A percentile compares a stretch with the other conserved stretches of the same genome.
phyloP scores from a whole-genome alignment of 805 yeast species.

The Metschnikowia cerradonensis region DNA sequence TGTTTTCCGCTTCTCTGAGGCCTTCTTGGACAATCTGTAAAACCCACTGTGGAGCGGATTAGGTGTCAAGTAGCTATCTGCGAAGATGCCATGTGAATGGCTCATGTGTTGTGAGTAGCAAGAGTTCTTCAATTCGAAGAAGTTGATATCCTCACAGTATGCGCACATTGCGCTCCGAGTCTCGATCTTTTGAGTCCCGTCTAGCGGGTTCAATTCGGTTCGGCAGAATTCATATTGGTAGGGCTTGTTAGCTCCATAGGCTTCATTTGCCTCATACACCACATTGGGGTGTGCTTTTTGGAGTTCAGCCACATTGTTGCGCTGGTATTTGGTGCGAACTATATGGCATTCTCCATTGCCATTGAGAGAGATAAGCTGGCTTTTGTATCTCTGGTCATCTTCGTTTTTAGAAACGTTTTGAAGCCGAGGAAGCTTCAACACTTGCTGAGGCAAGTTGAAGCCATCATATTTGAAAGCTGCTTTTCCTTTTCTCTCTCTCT shows the following conservation, averaged over 20 bases:
- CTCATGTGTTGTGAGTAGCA: slow-evolving; percentile 35
- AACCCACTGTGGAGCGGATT: slow-evolving; percentile 23
- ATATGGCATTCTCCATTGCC: too few relatives aligned
- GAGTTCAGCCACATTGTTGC: slow-evolving; percentile 1
- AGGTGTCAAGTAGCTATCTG: slow-evolving; percentile 28
- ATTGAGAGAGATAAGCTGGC: too few relatives aligned
- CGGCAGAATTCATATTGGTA: slow-evolving; percentile 18
- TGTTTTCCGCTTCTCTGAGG: slow-evolving; percentile 18
- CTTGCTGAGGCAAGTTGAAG: background rate
- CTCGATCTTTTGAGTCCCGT: slow-evolving; percentile 6
- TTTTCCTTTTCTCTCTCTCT: slow-evolving; percentile 3
- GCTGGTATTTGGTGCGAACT: too few relatives aligned
- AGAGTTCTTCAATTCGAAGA: slow-evolving; percentile 30
- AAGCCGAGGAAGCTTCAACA: background rate
- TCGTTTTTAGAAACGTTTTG: too few relatives aligned
- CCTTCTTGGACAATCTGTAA: slow-evolving; percentile 20
- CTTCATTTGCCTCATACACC: slow-evolving; percentile 10
- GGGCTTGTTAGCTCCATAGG: slow-evolving; percentile 8
- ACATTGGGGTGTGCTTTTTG: slow-evolving; percentile 5
- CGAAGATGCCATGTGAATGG: slow-evolving; percentile 30
- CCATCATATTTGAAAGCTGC: slow-evolving; percentile 6
- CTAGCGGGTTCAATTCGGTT: slow-evolving; percentile 9
- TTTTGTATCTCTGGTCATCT: too few relatives aligned
- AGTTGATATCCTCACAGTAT: slow-evolving; percentile 26
- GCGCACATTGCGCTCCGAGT: slow-evolving; percentile 35